phyloP scores from a whole-genome alignment of 805 yeast genomes.

The Barnettozyma salicaria region DNA sequence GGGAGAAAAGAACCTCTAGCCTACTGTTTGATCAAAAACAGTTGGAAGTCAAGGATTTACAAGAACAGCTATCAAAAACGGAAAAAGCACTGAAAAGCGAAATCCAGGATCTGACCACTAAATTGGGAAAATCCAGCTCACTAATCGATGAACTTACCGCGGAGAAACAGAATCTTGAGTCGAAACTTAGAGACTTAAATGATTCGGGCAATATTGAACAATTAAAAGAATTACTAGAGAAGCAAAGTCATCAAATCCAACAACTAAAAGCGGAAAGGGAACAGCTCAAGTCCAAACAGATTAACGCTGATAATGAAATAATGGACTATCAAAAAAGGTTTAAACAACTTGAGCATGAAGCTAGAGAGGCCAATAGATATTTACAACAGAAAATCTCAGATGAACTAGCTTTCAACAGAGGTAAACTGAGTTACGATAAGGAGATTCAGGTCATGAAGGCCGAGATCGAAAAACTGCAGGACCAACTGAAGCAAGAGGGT shows the following conservation, averaged over 20 bases:
- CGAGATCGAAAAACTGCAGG: slow-evolving; percentile 15
- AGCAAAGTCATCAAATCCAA: slow-evolving; percentile 25
- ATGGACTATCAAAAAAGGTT: slow-evolving; percentile 22
- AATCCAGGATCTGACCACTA: no score
- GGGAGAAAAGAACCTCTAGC: no score
- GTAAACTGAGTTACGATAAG: slow-evolving; percentile 38
- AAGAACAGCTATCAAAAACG: no score
- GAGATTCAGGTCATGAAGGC: slow-evolving; percentile 34
- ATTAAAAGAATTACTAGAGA: slow-evolving; percentile 23
- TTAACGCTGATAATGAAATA: slow-evolving; percentile 24
- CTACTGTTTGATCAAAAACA: no score
- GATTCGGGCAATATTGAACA: slow-evolving; percentile 33
- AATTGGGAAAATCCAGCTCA: no score
- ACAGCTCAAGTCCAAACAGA: slow-evolving; percentile 25
- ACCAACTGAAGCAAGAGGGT: slow-evolving; percentile 27
- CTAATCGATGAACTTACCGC: slow-evolving; percentile 28
- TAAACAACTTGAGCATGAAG: slow-evolving; percentile 41
- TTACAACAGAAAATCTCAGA: slow-evolving; percentile 38
- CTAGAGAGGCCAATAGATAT: slow-evolving; percentile 35
- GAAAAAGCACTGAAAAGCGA: no score
- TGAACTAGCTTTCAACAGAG: slow-evolving; percentile 39
- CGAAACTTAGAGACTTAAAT: slow-evolving; percentile 34
- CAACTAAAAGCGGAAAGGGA: slow-evolving; percentile 29
- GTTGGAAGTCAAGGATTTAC: no score
- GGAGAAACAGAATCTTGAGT: slow-evolving; percentile 40